Conservation (phyloP, 2,329 filamentous ascomycete genomes). For the Corinectria fuckeliana region DNA sequence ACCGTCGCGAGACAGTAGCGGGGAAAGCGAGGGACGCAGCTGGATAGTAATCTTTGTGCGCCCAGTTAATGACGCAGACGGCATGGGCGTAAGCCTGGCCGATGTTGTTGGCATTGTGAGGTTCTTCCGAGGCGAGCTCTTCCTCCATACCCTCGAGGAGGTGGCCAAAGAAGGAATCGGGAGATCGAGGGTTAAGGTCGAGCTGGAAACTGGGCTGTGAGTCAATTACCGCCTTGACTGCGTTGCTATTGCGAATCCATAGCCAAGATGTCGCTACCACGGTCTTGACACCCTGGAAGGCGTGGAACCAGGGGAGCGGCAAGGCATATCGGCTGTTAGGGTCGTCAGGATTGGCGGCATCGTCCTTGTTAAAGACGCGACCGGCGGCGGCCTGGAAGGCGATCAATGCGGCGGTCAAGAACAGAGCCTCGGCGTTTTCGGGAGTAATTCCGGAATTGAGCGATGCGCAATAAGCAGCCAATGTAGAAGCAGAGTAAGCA, state of each 20-base stretch:
- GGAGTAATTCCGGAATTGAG: constrained; percentile 63
- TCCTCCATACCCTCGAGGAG: constrained; percentile 64
- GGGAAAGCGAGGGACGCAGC: constrained; percentile 68
- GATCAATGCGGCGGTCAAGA: constrained; percentile 68
- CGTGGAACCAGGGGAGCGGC: constrained; percentile 71
- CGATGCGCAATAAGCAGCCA: constrained; percentile 64
- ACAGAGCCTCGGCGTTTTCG: constrained; percentile 67
- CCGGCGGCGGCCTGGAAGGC: constrained; percentile 71
- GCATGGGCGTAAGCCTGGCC: constrained; percentile 67
- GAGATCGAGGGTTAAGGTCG: constrained; percentile 59
- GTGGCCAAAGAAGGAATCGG: constrained; percentile 65
- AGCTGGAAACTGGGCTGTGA: constrained; percentile 68
- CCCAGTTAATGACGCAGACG: constrained; percentile 71
- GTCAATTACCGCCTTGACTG: constrained; percentile 67
- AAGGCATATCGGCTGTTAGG: constrained; percentile 57
- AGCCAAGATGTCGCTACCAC: constrained; percentile 70
- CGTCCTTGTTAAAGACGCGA: constrained; percentile 66
- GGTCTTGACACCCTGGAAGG: constrained; percentile 71
- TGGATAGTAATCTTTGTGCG: constrained; percentile 65
- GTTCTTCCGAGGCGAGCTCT: constrained; percentile 52
- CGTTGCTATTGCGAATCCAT: constrained; percentile 64
- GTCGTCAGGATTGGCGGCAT: constrained; percentile 47
- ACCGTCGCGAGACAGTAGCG: constrained; percentile 67
- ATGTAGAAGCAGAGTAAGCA: constrained; percentile 68
- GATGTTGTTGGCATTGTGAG: constrained; percentile 40